Base-by-base conservation (phyloP, 495 filamentous ascomycete species). In the Daldinia childiae region DNA sequence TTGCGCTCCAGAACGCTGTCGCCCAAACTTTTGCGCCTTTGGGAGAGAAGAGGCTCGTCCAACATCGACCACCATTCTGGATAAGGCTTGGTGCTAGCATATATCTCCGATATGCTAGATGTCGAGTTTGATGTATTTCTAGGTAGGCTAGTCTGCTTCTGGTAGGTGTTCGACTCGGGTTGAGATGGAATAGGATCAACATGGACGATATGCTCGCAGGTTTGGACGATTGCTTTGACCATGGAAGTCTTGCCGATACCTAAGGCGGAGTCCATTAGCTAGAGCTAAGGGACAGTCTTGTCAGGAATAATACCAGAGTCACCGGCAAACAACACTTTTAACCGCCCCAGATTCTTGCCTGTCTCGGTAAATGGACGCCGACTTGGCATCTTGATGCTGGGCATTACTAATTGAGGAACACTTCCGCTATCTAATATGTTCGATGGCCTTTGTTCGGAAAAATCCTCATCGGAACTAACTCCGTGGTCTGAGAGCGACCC, bases 131-230 rank as follows among this genome's bases (percentile, higher is more conserved):
- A 48, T 17, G 74, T 55, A 50, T 69, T 77, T 69, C 51, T 69
- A 61, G 76, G 45, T 29, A 75, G 71, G 55, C 70, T 70, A 29
- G 61, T 64, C 26, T 72, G 79, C 26, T 60, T 63, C 9, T 55
- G 41, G 4, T 55, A 43, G 9, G 19, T 56, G 14, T 43, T 58
- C 14, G 39, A 12, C 17, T 68, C 41, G 68, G 68, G 38, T 64
- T 78, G 81, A 11, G 87, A 79, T 6, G 87, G 81, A 34, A 96
- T 82, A 0, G 93, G 89, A 77, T 99, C 95, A 57, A 97, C 91
- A 78, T 99, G 95, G 1, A 98, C 95, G 66, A 99, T 97, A 77
- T 98, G 93, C 74, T 97, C 92, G 76, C 95, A 97, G n/a, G 82
- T 87, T 76, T 98, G 95, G 12, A 97, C 92, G 60, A 99, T 94